Conservation (phyloP, 805 yeast genomes). For the Ogataea degrootiae region DNA sequence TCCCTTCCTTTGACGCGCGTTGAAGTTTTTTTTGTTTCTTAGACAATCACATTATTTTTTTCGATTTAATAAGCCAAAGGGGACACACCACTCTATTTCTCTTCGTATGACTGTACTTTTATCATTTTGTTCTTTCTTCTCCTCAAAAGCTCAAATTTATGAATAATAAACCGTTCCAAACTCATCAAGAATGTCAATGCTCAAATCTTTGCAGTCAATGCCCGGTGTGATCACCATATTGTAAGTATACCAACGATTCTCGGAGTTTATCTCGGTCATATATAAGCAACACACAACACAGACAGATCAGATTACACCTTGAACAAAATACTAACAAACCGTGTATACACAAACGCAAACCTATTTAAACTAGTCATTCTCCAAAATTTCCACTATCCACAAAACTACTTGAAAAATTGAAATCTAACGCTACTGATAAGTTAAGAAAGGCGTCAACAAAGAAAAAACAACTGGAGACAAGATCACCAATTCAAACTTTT, state of each 20-base stretch:
- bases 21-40: too few relatives aligned
- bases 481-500: too few relatives aligned
- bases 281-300: background rate
- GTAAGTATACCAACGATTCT: constrained; percentile 15
- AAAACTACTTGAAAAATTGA: constrained; percentile 8
- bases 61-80: background rate
- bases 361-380: constrained; percentile 20
- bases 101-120: too few relatives aligned
- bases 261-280: background rate
- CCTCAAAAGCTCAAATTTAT: background rate
- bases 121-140: background rate
- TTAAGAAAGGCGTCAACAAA: background rate
- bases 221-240: constrained; percentile 46
- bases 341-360: too few relatives aligned
- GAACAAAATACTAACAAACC: constrained; percentile 3
- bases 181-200: constrained; percentile 37
- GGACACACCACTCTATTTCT: background rate
- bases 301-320: background rate
- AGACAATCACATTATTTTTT: too few relatives aligned
- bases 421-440: constrained; percentile 6
- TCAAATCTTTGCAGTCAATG: constrained; percentile 39
- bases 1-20: too few relatives aligned
- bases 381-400: constrained; percentile 19
- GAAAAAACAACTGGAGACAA: background rate
- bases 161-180: background rate